Evolutionary conservation across 306 rosid genomes (phyloP).

Genomic region (Crataegus laevigata): DNA sequence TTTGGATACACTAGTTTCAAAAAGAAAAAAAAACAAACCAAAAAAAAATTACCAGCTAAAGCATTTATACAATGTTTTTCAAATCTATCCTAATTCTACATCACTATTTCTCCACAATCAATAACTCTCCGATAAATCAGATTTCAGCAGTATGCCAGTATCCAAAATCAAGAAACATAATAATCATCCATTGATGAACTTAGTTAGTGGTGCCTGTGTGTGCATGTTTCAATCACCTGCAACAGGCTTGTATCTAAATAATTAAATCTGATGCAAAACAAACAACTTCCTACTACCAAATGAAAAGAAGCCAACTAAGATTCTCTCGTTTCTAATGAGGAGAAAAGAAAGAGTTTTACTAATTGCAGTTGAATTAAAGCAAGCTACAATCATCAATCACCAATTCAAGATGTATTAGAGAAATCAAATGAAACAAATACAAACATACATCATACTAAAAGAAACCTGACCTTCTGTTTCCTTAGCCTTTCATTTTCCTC

Average conservation of each 20-base stretch:
- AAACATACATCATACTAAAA: slow-evolving; percentile 4
- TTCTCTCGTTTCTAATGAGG: background rate
- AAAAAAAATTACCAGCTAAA: background rate
- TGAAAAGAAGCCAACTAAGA: background rate
- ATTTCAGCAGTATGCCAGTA: background rate
- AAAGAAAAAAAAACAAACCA: no score
- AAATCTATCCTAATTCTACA: background rate
- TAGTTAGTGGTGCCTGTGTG: background rate
- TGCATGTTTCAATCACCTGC: background rate
- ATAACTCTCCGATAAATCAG: background rate
- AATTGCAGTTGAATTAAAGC: background rate
- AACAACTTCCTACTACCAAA: background rate
- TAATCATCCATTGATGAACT: background rate
- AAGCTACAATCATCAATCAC: background rate
- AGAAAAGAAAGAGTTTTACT: background rate
- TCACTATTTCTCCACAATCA: background rate
- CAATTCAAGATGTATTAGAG: slow-evolving; percentile 4
- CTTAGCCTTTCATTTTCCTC: slow-evolving; percentile 92
- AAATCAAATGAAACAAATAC: slow-evolving; percentile 3
- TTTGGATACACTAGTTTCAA: no score
- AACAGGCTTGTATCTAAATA: background rate
- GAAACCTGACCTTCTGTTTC: slow-evolving; percentile 66
- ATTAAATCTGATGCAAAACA: background rate
- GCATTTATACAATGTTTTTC: background rate
- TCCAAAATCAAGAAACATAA: background rate